These are phyloP conservation scores for Colletotrichum godetiae DNA, from an alignment of 2,329 filamentous ascomycete species.

Conservation along the genomic window DNA sequence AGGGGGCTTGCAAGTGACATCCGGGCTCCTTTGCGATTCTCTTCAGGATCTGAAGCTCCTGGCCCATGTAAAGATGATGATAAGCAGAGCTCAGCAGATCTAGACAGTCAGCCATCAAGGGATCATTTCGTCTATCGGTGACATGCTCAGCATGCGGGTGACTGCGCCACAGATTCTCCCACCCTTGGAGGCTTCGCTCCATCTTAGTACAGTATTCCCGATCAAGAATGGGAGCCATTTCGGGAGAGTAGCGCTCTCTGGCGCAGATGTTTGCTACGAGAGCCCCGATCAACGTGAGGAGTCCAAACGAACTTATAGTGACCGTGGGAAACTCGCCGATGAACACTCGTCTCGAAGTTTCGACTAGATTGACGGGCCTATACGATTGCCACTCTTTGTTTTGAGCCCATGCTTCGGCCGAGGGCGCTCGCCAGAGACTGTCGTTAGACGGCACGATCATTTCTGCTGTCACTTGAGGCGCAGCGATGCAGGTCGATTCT, in stretches of 20 bases:
- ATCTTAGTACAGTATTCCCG: not conserved
- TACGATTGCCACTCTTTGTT: not conserved
- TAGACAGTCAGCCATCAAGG: not conserved
- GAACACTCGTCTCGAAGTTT: not conserved
- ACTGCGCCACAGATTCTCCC: not conserved
- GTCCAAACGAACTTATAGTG: no score
- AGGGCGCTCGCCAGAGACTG: not conserved
- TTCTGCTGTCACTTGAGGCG: not conserved
- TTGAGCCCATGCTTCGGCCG: not conserved
- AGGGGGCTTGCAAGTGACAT: no score
- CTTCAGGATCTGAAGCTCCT: no score
- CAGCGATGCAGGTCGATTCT: not conserved
- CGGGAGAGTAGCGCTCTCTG: not conserved
- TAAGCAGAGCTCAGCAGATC: not conserved
- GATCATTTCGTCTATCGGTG: not conserved
- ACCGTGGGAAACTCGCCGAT: no score
- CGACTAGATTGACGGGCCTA: not conserved
- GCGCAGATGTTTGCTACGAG: not conserved
- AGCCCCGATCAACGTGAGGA: no score
- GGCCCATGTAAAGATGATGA: not conserved
- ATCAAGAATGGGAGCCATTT: not conserved
- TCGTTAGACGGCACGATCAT: not conserved
- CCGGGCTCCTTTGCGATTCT: no score
- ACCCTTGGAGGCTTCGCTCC: not conserved
- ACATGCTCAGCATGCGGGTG: not conserved